Conservation (phyloP, 23 red algal genomes). For the Gracilaria gracilis region DNA sequence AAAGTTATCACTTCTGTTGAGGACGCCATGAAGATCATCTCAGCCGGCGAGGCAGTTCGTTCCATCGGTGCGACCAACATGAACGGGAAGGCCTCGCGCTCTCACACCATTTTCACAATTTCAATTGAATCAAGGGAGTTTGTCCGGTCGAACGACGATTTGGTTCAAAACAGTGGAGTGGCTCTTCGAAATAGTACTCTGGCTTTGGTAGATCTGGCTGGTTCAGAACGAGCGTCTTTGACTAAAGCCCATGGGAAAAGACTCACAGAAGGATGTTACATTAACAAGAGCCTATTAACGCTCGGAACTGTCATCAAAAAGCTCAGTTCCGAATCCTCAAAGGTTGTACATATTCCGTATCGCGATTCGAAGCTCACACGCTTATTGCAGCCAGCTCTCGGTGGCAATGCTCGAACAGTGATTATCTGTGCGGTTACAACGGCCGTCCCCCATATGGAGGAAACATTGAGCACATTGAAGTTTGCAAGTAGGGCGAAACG, state of each 20-base stretch:
- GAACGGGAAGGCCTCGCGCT: constrained; percentile 89
- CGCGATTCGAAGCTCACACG: constrained; percentile 95
- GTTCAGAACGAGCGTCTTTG: constrained; percentile 75
- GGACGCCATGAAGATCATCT: constrained; percentile 60
- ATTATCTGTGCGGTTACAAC: constrained; percentile 84
- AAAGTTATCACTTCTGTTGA: constrained; percentile 64
- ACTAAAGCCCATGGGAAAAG: constrained; percentile 74
- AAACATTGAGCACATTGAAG: constrained; percentile 87
- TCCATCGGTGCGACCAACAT: constrained; percentile 86
- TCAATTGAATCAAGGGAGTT: constrained; percentile 79
- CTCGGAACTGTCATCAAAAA: constrained; percentile 93
- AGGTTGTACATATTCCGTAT: constrained; percentile 78
- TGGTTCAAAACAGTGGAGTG: constrained; percentile 3
- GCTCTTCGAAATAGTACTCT: constrained; percentile 77
- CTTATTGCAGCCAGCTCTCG: constrained; percentile 86
- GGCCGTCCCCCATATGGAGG: constrained; percentile 63
- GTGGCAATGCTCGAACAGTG: constrained; percentile 84
- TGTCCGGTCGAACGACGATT: neutral
- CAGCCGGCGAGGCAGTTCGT: constrained; percentile 63
- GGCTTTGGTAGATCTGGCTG: constrained; percentile 90
- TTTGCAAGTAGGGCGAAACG: constrained; percentile 85
- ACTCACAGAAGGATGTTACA: constrained; percentile 84
- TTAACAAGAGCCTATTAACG: constrained; percentile 87
- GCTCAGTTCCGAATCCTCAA: constrained; percentile 28
- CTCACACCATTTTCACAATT: constrained; percentile 91